Evolutionary conservation across 2,329 filamentous ascomycete genomes (phyloP).

Genomic region (Emmonsia crescens): DNA sequence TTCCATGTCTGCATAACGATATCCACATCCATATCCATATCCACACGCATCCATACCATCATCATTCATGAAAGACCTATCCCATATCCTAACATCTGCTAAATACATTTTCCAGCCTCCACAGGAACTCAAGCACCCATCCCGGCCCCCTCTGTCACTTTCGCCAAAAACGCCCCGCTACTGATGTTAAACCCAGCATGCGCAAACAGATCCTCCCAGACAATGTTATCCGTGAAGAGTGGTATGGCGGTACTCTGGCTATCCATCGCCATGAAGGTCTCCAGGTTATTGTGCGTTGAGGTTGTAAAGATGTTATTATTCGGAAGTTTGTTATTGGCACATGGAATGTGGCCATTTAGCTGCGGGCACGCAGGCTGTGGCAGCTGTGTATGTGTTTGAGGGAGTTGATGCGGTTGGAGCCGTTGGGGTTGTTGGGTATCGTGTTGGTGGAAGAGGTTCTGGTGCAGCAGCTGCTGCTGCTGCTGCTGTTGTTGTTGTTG

Average conservation of each 20-base stretch:
- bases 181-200: conserved; percentile 17
- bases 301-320: not conserved
- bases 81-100: not conserved
- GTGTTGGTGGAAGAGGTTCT: no score
- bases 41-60: not conserved
- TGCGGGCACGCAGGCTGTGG: not conserved
- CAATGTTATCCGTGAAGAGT: conserved; percentile 12
- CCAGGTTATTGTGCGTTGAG: not conserved
- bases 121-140: not conserved
- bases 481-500: no score
- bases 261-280: not conserved
- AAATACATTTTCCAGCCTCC: not conserved
- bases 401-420: not conserved
- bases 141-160: conserved; percentile 5
- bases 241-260: conserved; percentile 6
- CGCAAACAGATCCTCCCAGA: conserved; percentile 16
- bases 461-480: no score
- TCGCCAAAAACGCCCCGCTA: conserved; percentile 15
- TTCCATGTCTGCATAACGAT: not conserved
- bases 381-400: not conserved
- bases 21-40: no score
- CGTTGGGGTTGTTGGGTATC: not conserved
- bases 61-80: not conserved
- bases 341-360: not conserved
- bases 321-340: not conserved